Evolutionary conservation across 2,329 filamentous ascomycete species (phyloP).

Genomic region (Cladophialophora psammophila): DNA sequence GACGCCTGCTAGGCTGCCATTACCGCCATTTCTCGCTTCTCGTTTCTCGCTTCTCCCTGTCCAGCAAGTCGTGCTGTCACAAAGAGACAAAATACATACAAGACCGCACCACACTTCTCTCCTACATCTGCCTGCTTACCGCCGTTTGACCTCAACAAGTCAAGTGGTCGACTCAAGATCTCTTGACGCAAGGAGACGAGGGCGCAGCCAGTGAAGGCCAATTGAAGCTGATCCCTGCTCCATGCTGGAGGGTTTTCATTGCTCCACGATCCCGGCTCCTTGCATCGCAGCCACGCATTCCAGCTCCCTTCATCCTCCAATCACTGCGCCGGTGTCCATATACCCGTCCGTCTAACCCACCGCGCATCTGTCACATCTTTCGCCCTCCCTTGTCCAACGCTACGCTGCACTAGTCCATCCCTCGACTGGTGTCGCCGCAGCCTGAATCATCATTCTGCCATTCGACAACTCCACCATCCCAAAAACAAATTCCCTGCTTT

Average conservation of each 20-base stretch:
- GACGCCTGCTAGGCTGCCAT: slow-evolving; percentile 18
- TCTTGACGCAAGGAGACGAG: slow-evolving; percentile 39
- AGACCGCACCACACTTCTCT: slow-evolving; percentile 9
- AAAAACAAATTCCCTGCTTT: slow-evolving; percentile 23
- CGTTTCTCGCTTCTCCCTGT: background rate
- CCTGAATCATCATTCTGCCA: slow-evolving; percentile 37
- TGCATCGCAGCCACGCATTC: slow-evolving; percentile 41
- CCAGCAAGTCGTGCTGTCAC: background rate
- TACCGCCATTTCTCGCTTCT: slow-evolving; percentile 19
- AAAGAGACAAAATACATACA: background rate
- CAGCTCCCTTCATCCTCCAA: slow-evolving; percentile 33
- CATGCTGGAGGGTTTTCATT: slow-evolving; percentile 32
- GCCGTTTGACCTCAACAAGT: slow-evolving; percentile 36
- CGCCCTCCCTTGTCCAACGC: slow-evolving; percentile 21
- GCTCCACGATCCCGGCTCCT: slow-evolving; percentile 40
- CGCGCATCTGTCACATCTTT: slow-evolving; percentile 28
- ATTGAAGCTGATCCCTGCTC: slow-evolving; percentile 22
- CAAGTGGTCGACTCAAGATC: slow-evolving; percentile 31
- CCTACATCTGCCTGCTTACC: slow-evolving; percentile 35
- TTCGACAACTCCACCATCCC: slow-evolving; percentile 24
- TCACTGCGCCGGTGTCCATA: slow-evolving; percentile 25
- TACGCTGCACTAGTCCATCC: slow-evolving; percentile 23
- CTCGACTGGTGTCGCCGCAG: slow-evolving; percentile 31
- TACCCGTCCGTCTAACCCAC: slow-evolving; percentile 25
- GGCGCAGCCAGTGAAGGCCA: slow-evolving; percentile 20